Percentiles rank a stretch among this genome's conserved stretches.
Evolutionary conservation across 805 yeast genomes (phyloP).

Genomic region (Candida ulmi): DNA sequence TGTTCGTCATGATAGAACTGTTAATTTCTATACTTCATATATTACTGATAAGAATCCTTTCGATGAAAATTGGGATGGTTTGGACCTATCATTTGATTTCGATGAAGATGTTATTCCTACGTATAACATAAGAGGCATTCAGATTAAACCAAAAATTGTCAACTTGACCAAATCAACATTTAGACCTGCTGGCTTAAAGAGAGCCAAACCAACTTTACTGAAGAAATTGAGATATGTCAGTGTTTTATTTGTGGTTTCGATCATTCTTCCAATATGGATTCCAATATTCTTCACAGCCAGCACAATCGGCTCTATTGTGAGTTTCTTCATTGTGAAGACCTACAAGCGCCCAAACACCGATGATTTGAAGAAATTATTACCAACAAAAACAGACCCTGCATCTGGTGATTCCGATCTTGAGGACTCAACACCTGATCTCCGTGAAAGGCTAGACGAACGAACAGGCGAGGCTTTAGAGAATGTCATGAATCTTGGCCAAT

Average conservation of each 20-base stretch:
- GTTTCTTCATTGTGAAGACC: constrained; percentile 36
- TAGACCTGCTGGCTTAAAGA: constrained; percentile 1
- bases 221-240: constrained; percentile 21
- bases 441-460: constrained; percentile 19
- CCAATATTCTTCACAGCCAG: constrained; percentile 35
- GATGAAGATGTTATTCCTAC: constrained; percentile 32
- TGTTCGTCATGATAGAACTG: constrained; percentile 77
- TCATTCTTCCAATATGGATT: constrained; percentile 43
- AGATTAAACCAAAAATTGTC: constrained; percentile 44
- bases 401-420: not conserved
- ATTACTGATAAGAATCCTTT: constrained; percentile 74
- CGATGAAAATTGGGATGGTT: constrained; percentile 42
- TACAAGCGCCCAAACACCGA: constrained; percentile 12
- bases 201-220: constrained; percentile 8
- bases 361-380: constrained; percentile 7
- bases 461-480: constrained; percentile 21
- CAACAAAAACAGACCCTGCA: constrained; percentile 1
- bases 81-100: constrained; percentile 38
- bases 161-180: constrained; percentile 35
- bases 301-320: constrained; percentile 29
- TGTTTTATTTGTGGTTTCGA: constrained; percentile 15
- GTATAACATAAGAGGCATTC: constrained; percentile 30
- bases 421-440: constrained; percentile 7
- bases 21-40: constrained; percentile 79
- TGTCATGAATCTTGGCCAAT: constrained; percentile 18